Conservation (phyloP, 2,329 filamentous ascomycete genomes). For the Keithomyces neogunnii region DNA sequence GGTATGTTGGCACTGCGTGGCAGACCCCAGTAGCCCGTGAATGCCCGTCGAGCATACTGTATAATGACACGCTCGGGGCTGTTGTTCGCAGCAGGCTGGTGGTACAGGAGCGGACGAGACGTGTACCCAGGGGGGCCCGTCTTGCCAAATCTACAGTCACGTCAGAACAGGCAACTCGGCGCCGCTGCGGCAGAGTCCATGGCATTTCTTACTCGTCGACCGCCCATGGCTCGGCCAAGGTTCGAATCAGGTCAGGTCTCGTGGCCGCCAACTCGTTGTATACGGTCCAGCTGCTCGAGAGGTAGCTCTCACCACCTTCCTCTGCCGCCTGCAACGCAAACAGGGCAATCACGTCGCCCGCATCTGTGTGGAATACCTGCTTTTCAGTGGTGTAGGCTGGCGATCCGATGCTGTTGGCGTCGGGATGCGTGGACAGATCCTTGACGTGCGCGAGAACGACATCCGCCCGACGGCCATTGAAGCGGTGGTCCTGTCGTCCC, state of each 20-base stretch:
- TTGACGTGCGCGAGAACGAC: constrained; percentile 54
- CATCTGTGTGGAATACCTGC: constrained; percentile 55
- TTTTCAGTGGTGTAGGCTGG: constrained; percentile 54
- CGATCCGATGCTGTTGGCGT: constrained; percentile 37
- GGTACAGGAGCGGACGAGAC: constrained; percentile 45
- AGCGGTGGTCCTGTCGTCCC: constrained; percentile 41
- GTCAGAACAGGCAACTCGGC: neutral
- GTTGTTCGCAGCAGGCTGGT: constrained; percentile 37
- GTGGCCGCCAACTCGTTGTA: constrained; percentile 54
- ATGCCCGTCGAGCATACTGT: constrained; percentile 51
- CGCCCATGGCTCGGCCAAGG: constrained; percentile 41
- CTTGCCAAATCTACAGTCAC: constrained; percentile 39
- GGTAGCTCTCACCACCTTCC: constrained; percentile 46
- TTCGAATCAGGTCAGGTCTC: constrained; percentile 50
- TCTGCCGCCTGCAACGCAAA: constrained; percentile 44
- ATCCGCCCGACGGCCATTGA: constrained; percentile 36
- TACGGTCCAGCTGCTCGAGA: constrained; percentile 49
- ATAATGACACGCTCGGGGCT: constrained; percentile 46
- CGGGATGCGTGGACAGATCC: constrained; percentile 35
- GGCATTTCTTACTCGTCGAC: constrained; percentile 28
- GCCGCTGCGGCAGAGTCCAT: neutral
- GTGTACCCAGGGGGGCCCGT: constrained; percentile 27
- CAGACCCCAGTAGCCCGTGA: constrained; percentile 48
- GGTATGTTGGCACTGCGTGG: constrained; percentile 47
- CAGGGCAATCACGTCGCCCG: constrained; percentile 50